Evolutionary conservation across 2,329 filamentous ascomycete species (phyloP), one percentile per base, ranked within the genome.

Genomic region (Arthrocladium fulminans): DNA sequence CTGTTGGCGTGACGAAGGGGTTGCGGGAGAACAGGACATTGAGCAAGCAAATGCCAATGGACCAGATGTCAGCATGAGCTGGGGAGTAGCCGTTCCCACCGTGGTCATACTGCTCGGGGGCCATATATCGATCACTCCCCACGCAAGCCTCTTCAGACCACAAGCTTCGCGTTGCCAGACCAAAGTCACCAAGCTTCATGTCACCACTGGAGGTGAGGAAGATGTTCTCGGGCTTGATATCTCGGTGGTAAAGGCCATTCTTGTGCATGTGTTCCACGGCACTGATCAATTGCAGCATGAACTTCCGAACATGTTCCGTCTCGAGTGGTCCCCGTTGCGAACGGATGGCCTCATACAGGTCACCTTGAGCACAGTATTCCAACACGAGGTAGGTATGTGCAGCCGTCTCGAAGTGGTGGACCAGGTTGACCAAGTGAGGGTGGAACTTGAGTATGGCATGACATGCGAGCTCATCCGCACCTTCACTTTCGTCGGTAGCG

Each of bases 181-280:
- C 92, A 65, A 97, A 95, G 67, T 98, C 92, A 61, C 92, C 92
- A 29, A 98, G 81, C 72, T 98, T 98, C 85, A 97, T 86, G 32
- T 83, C 77, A 47, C 90, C 90, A 57, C 84, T 79, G 52, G 89
- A 79, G 51, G 83, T 86, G 55, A 98, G 76, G 67, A 98, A 97
- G 67, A 98, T 95, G 74, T 98, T 98, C 76, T 98, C 92, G 0
- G 92, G 92, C 73, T 98, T 98, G 79, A 98, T 96, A 67, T 98
- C 92, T 53, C 92, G 86, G 65, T 98, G 92, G 66, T 88, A 96
- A 63, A 97, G 80, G 56, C 88, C 89, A 66, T 89, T 89, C 54
- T 79, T 77, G 67, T 98, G 92, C 69, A 95, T 88, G 68, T 88
- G 89, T 54, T 86, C 82, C 43, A 98, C 85, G 44, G 90, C 87